Evolutionary conservation across 106 monocot genomes (phyloP).

Genomic region (Xerophyta viscosa): DNA sequence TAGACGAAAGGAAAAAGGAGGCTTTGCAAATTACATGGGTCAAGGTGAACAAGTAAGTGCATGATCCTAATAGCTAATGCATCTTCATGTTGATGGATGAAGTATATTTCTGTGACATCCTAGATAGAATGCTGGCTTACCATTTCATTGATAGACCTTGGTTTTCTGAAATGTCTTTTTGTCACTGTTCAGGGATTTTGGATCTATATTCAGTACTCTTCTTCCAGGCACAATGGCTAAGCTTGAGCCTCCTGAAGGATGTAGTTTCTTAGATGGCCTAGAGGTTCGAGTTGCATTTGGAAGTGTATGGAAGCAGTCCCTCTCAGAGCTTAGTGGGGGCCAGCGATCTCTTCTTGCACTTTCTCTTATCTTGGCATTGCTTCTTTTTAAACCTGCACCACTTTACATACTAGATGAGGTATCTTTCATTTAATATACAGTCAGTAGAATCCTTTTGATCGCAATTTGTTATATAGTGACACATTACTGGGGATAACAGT

Average conservation of each 20-base stretch:
- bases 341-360: conserved; percentile 99
- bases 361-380: conserved; percentile 85
- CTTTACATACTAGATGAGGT: conserved; percentile 99
- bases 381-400: conserved; percentile 98
- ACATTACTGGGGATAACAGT: neutral
- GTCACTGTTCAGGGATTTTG: conserved; percentile 83
- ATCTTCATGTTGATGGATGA: no score
- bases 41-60: conserved; percentile 93
- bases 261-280: conserved; percentile 87
- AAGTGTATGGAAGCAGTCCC: conserved; percentile 97
- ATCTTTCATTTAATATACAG: neutral
- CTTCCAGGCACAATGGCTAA: conserved; percentile 95
- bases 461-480: no score
- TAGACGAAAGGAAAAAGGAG: conserved; percentile 99
- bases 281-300: conserved; percentile 99
- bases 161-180: no score
- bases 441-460: neutral
- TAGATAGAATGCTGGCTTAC: no score
- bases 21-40: conserved; percentile 88
- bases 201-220: conserved; percentile 92
- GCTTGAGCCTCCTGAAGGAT: conserved; percentile 83
- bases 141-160: no score
- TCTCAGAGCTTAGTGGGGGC: conserved; percentile 95
- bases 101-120: no score
- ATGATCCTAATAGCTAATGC: neutral